Conservation (phyloP, 768 basidiomycete species). For the Mycena belliarum region DNA sequence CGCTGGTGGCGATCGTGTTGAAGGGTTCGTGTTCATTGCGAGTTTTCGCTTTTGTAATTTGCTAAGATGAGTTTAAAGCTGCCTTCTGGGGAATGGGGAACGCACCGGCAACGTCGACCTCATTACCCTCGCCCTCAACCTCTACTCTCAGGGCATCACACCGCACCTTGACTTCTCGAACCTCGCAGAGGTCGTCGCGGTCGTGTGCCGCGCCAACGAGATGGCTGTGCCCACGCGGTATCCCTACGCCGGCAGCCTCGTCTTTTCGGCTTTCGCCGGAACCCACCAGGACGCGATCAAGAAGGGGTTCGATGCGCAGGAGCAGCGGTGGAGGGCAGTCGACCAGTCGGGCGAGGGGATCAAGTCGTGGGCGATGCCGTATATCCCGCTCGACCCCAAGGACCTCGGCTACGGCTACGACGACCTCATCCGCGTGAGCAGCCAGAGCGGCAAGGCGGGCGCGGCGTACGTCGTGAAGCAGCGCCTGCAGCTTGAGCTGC, state of each 20-base stretch:
- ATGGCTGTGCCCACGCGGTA: conserved; percentile 94
- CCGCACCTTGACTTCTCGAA: conserved; percentile 92
- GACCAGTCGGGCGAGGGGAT: conserved; percentile 42
- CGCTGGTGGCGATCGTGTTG: conserved; percentile 85
- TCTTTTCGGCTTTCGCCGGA: conserved; percentile 97
- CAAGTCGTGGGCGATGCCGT: conserved; percentile 75
- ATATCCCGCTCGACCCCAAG: conserved; percentile 82
- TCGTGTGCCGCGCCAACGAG: conserved; percentile 90
- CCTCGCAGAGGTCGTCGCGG: conserved; percentile 79
- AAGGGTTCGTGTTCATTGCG: conserved; percentile 68
- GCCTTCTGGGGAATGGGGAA: conserved; percentile 97
- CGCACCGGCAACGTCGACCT: conserved; percentile 98
- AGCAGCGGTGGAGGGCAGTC: conserved; percentile 41
- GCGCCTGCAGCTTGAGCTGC: conserved; percentile 71
- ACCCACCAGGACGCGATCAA: conserved; percentile 99
- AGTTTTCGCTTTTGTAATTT: not conserved
- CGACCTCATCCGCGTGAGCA: conserved; percentile 87
- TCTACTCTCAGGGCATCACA: conserved; percentile 90
- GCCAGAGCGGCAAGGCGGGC: conserved; percentile 85
- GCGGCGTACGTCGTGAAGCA: conserved; percentile 83
- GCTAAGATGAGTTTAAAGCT: conserved; percentile 29
- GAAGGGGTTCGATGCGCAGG: conserved; percentile 93
- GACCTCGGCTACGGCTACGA: conserved; percentile 85
- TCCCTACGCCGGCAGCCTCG: conserved; percentile 96
- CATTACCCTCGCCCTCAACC: conserved; percentile 92